Evolutionary conservation across 2,329 filamentous ascomycete species (phyloP), one percentile per base, ranked within the genome.

Genomic region (Cercospora sp.): DNA sequence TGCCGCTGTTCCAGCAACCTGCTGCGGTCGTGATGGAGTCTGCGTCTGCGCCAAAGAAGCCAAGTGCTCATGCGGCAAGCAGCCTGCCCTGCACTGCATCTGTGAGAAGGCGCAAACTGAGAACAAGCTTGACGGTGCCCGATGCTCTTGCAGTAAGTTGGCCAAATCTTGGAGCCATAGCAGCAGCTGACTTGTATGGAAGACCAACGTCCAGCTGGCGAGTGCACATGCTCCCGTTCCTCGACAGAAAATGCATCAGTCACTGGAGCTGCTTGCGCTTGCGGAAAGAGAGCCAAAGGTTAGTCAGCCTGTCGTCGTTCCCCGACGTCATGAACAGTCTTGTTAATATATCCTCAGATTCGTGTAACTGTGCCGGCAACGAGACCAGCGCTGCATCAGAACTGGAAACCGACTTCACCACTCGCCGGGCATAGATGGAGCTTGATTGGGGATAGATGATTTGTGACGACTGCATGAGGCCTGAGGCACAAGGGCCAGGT

Each of bases 1-100:
- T 62, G 69, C 77, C 64, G 78, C 82, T 66, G 78, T 84, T 73
- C 85, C 84, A 65, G 75, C 78, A 57, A 86, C 84, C 74, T 89
- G 87, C 86, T 89, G 87, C 80, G 85, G 85, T 79, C 85, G 84
- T 74, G 82, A 75, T 18, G 75, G 84, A 74, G 82, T 83, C 71
- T 82, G 82, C 74, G 80, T 82, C 75, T 89, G 87, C 75, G 84
- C 77, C 45, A 70, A 73, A 42, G 75, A 77, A 67, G 75, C 75
- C 42, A 75, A 67, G 20, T 77, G 75, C 88, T 96, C 92, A 16
- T 98, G 94, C 80, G 94, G 94, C 78, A 89, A 97, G 84, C 87
- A 95, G 79, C 88, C 89, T 3, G 94, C 94, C 60, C 88, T 97
- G 60, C 86, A 94, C 79, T 98, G 94, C 87, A 91, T 85, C 70